Evolutionary conservation across 306 rosid genomes (phyloP), one percentile per base, ranked within the genome.

Genomic region (Astragalus glycyphyllos): DNA sequence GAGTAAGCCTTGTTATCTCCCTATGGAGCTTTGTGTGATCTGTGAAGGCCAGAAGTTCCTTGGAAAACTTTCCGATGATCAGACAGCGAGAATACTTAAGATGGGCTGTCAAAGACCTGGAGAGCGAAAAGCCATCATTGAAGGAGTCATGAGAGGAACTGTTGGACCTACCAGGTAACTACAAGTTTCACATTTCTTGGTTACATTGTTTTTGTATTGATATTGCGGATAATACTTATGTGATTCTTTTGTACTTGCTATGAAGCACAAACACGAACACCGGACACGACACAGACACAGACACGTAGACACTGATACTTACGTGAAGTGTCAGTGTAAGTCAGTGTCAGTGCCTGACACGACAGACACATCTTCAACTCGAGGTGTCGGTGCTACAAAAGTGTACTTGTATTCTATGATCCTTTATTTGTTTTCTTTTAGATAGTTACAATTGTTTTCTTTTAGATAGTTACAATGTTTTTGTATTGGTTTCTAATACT

Each of bases 41-140:
- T 95, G 97, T 72, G 96, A 95, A 82, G 99, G 99, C 60, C 99
- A 95, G 80, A 95, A 86, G 58, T 95, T 95, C 69, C 92, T 95
- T 13, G 97, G 99, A 20, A 95, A 91, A 79, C 85, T 95, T 0
- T 87, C 97, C 0, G 97, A 95, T 81, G 97, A 91, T 83, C 99
- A 95, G 79, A 95, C 96, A 4, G 96, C 96, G 58, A 83, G 84
- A 78, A 95, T 95, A 81, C 96, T 95, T 68, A 89, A 91, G 84
- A 89, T 95, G 99, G 99, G 96, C 6, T 91, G 96, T 80, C 99
- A 95, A 69, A 77, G 90, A 60, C 99, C 99, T 0, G 89, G 85
- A 73, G 96, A 91, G 75, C 79, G 99, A 49, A 95, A 89, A 87
- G 71, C 87, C 69, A 89, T 86, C 60, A 86, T 91, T 3, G 97